These are phyloP conservation scores for Pleurotus sapidus DNA, from an alignment of 768 basidiomycete genomes.

Conservation along the genomic window DNA sequence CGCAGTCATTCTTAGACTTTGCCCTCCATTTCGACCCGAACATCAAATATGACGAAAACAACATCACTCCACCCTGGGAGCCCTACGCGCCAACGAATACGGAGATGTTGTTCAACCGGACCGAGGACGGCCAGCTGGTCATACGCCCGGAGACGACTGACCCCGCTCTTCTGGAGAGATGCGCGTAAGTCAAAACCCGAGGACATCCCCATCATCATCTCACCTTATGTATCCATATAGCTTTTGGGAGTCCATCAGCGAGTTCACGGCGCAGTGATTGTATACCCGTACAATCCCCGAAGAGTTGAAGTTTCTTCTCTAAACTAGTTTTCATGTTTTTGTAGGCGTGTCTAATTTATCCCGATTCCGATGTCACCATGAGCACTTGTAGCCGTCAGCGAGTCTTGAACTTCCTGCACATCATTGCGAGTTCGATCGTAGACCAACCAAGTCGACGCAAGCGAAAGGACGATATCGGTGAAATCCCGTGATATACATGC, in stretches of 20 bases:
- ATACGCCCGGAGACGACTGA: constrained; percentile 28
- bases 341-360: too few relatives aligned
- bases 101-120: constrained; percentile 50
- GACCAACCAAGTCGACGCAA: too few relatives aligned
- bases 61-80: constrained; percentile 36
- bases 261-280: background rate
- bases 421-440: too few relatives aligned
- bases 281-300: too few relatives aligned
- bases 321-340: too few relatives aligned
- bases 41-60: constrained; percentile 22
- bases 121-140: constrained; percentile 23
- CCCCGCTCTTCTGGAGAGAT: constrained; percentile 29
- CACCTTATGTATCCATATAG: background rate
- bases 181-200: constrained; percentile 21
- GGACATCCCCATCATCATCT: background rate
- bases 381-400: too few relatives aligned
- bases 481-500: too few relatives aligned
- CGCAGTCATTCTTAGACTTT: constrained; percentile 36
- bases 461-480: too few relatives aligned
- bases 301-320: too few relatives aligned
- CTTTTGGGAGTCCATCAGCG: background rate
- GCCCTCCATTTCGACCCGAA: constrained; percentile 28
- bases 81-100: constrained; percentile 19
- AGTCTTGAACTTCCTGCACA: too few relatives aligned
- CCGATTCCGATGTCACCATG: too few relatives aligned